phyloP scores from a whole-genome alignment of 345 rosid species.

The Linum trigynum region DNA sequence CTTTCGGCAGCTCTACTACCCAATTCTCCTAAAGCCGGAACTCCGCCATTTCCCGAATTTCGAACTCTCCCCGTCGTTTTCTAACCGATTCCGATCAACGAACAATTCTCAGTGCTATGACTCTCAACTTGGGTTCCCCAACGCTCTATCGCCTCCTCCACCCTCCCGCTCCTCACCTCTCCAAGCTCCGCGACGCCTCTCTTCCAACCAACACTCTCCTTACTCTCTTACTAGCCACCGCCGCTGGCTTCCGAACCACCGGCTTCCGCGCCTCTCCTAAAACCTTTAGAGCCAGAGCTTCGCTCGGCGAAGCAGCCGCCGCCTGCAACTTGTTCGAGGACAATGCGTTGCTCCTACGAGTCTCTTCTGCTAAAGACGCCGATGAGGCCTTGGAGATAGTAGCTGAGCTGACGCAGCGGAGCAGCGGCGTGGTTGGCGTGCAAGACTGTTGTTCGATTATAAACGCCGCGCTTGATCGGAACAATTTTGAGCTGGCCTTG shows the following conservation, averaged over 20 bases:
- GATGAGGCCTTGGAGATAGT: conserved; percentile 51
- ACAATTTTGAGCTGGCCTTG: conserved; percentile 64
- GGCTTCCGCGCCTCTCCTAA: background rate
- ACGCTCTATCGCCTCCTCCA: conserved; percentile 23
- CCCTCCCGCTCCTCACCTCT: conserved; percentile 18
- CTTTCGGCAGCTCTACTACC: too few relatives aligned
- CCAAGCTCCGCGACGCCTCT: conserved; percentile 25
- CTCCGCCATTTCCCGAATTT: conserved; percentile 5
- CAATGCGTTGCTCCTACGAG: conserved; percentile 36
- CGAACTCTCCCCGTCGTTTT: conserved; percentile 7
- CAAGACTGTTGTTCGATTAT: conserved; percentile 51
- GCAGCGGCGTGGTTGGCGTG: conserved; percentile 38
- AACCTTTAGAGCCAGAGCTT: conserved; percentile 23
- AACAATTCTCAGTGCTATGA: background rate
- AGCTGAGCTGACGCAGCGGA: conserved; percentile 18
- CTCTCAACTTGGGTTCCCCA: conserved; percentile 33
- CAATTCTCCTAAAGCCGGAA: background rate
- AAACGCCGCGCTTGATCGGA: conserved; percentile 52
- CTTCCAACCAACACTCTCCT: conserved; percentile 21
- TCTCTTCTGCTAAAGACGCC: conserved; percentile 51
- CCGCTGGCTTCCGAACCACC: background rate
- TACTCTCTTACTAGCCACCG: conserved; percentile 19
- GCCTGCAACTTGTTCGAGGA: conserved; percentile 17
- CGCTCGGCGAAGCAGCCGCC: conserved; percentile 25
- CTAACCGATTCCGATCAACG: background rate